Conservation (phyloP, 1,284 basidiomycete genomes). For the Boletus mariae region DNA sequence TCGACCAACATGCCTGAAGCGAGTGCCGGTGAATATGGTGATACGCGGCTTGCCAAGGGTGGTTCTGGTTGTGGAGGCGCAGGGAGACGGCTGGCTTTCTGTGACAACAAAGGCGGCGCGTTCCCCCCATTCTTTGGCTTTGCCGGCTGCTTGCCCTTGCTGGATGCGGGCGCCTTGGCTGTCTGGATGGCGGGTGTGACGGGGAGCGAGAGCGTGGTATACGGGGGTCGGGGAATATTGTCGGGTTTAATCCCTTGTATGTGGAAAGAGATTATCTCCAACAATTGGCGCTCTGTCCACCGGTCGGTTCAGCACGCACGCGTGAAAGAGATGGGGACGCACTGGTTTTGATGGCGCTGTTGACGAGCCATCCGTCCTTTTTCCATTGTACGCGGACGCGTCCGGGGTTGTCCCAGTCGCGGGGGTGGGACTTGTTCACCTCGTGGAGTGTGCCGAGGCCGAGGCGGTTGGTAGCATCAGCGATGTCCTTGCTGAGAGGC, state of each 20-base stretch:
- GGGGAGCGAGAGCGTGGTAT: constrained; percentile 31
- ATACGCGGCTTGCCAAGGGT: constrained; percentile 51
- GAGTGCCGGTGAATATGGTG: constrained; percentile 67
- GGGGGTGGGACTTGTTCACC: constrained; percentile 84
- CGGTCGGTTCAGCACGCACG: neutral
- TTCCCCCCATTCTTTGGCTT: constrained; percentile 36
- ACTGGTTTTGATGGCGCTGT: constrained; percentile 79
- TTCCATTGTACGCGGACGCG: constrained; percentile 89
- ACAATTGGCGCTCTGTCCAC: constrained; percentile 73
- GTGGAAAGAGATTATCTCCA: constrained; percentile 71
- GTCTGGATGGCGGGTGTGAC: constrained; percentile 21
- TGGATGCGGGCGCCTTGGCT: constrained; percentile 28
- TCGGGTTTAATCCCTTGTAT: constrained; percentile 75
- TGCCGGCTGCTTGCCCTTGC: constrained; percentile 44
- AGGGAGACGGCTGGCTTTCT: constrained; percentile 36
- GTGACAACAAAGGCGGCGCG: constrained; percentile 22
- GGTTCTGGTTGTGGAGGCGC: constrained; percentile 55
- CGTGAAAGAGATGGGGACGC: constrained; percentile 33
- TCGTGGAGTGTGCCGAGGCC: constrained; percentile 84
- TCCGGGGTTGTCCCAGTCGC: constrained; percentile 96
- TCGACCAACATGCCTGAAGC: constrained; percentile 71
- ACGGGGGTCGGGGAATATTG: constrained; percentile 67
- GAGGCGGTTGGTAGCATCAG: constrained; percentile 75
- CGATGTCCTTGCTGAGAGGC: constrained; percentile 90
- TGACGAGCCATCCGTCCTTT: constrained; percentile 72